Base-by-base conservation (phyloP, 2,329 filamentous ascomycete genomes). In the Capronia americana region DNA sequence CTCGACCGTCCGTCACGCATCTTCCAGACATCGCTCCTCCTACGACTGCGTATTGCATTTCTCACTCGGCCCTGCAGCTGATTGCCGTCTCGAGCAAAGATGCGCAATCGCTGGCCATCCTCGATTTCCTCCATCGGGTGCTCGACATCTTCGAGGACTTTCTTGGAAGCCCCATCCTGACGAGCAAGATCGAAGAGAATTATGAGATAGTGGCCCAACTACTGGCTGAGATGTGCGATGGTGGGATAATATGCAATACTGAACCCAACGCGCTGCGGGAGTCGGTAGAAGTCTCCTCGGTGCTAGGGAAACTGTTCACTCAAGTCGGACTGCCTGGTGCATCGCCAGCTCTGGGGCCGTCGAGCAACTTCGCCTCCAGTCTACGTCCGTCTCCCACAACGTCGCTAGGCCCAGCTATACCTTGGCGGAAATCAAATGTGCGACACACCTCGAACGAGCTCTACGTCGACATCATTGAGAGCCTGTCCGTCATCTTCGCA, bases 361-460 rank as follows among this genome's bases (percentile, higher is more conserved):
- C 75, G 11, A 79, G 77, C 68, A 73, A 76, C 23, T 71, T 81
- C 53, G 81, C 81, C 60, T 77, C 80, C 51, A 79, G 77, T 63
- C 74, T 80, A 69, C 68, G 70, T 57, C 73, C 69, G 62, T 48
- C 70, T 14, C 65, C 71, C 30, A 58, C 71, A 69, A 65, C 74
- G 65, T 73, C 78, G 74, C 78, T 73, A 65, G 81, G 75, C 71
- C 84, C 76, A 65, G 83, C 87, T 2, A 87, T 98, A 48, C 93
- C 93, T 1, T 99, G 95, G 95, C 87, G 95, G 68, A 86, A 93
- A 67, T 88, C 92, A 46, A 97, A 97, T 74, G 95, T 99, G 61
- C 87, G 93, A 17, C 95, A 99, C 78, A 98, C 94, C 3, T 96
- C 92, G 63, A 99, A 98, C 79, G 95, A 99, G 78, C 85, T 99